Conservation (phyloP, 345 rosid genomes). For the Salix viminalis region DNA sequence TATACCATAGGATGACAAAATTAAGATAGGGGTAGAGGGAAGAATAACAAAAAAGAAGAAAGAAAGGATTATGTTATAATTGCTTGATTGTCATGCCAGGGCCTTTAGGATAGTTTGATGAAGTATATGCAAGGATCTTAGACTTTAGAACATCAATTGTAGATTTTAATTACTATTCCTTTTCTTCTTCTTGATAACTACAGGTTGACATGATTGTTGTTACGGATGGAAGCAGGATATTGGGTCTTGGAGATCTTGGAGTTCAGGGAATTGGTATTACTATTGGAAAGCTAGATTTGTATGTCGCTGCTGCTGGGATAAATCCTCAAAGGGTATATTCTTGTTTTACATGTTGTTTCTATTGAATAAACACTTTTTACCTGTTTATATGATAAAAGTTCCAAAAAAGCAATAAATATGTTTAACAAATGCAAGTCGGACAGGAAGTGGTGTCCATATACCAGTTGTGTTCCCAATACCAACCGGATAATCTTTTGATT, state of each 20-base stretch:
- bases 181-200: neutral
- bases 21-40: neutral
- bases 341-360: neutral
- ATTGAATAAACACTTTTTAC: neutral
- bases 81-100: conserved; percentile 2
- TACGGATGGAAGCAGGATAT: conserved; percentile 96
- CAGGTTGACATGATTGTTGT: conserved; percentile 99
- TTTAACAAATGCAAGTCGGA: neutral
- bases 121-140: neutral
- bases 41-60: neutral
- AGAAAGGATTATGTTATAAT: neutral
- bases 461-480: neutral
- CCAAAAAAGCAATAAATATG: neutral
- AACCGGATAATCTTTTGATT: neutral
- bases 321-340: conserved; percentile 89
- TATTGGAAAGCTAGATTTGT: conserved; percentile 90
- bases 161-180: neutral
- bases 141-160: neutral
- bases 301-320: conserved; percentile 98
- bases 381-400: neutral
- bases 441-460: neutral
- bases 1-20: neutral
- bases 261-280: conserved; percentile 96
- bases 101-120: neutral
- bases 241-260: conserved; percentile 99